A percentile compares a stretch with the other conserved stretches of the same genome.
These are phyloP conservation scores for Dioszegia hungarica DNA, from an alignment of 768 basidiomycete species.

Conservation along the genomic window DNA sequence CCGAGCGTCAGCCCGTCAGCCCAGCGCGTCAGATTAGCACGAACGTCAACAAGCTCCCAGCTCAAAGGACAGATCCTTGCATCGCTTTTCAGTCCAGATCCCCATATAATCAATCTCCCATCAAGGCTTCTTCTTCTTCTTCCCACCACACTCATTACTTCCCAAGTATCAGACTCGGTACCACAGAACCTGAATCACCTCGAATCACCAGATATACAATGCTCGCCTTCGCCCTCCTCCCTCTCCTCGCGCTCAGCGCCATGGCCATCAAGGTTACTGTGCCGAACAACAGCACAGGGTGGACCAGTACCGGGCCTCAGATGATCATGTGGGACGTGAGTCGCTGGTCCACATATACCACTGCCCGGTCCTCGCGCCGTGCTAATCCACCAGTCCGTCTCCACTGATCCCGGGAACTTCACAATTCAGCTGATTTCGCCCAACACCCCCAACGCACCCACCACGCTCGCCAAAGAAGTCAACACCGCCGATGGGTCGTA, in stretches of 20 bases:
- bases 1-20: no score
- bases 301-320: slow-evolving; percentile 23
- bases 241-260: slow-evolving; percentile 11
- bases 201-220: slow-evolving; percentile 1
- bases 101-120: no score
- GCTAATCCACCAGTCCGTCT: slow-evolving; percentile 22
- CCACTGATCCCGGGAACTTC: slow-evolving; percentile 33
- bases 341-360: not conserved
- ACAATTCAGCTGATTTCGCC: slow-evolving; percentile 31
- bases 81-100: no score
- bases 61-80: no score
- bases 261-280: slow-evolving; percentile 27
- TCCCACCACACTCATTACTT: no score
- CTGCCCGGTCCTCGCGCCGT: not conserved
- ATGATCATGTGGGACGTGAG: slow-evolving; percentile 34
- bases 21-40: no score
- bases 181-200: no score
- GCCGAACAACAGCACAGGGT: slow-evolving; percentile 29
- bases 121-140: no score
- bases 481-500: slow-evolving; percentile 19
- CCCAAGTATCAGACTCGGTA: no score
- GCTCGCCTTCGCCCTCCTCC: slow-evolving; percentile 17
- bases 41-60: no score
- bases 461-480: slow-evolving; percentile 17
- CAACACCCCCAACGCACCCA: slow-evolving; percentile 21